phyloP scores from a whole-genome alignment of 108 stramenopile genomes.

The Stephanodiscus minutulus region DNA sequence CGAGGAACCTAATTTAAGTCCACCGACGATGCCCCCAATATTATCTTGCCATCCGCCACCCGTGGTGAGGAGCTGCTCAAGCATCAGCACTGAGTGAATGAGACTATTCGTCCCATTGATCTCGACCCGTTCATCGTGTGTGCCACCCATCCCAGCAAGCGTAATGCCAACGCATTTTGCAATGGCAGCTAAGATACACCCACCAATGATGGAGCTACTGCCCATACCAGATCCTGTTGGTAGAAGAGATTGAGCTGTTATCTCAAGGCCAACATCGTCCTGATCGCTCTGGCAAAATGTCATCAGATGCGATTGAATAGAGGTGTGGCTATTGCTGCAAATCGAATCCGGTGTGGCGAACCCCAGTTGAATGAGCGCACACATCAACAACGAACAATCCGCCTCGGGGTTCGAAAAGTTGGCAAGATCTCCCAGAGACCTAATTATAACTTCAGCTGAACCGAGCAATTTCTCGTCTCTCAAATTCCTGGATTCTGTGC shows the following conservation, averaged over 20 bases:
- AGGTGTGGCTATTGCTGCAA: conserved; percentile 5
- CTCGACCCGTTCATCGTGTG: conserved; percentile 12
- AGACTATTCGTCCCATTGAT: conserved; percentile 34
- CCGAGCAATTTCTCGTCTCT: conserved; percentile 32
- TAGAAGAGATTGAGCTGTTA: conserved; percentile 66
- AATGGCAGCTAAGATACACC: conserved; percentile 64
- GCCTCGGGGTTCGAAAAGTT: conserved; percentile 61
- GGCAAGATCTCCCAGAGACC: conserved; percentile 42
- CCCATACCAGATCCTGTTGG: conserved; percentile 89
- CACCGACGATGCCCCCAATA: conserved; percentile 68
- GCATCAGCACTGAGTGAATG: conserved; percentile 58
- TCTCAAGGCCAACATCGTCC: conserved; percentile 61
- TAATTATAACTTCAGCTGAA: conserved; percentile 31
- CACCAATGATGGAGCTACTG: conserved; percentile 79
- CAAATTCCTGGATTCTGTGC: conserved; percentile 57
- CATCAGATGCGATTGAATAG: conserved; percentile 56
- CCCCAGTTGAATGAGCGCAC: conserved; percentile 61
- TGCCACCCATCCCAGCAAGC: background rate
- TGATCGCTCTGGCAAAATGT: conserved; percentile 53
- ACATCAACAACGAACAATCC: conserved; percentile 73
- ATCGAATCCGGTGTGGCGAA: conserved; percentile 54
- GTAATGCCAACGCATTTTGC: conserved; percentile 55
- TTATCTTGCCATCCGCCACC: conserved; percentile 94
- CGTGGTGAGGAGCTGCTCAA: conserved; percentile 82
- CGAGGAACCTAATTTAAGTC: conserved; percentile 63